phyloP scores from a whole-genome alignment of 495 filamentous ascomycete genomes.

The Letharia lupina region DNA sequence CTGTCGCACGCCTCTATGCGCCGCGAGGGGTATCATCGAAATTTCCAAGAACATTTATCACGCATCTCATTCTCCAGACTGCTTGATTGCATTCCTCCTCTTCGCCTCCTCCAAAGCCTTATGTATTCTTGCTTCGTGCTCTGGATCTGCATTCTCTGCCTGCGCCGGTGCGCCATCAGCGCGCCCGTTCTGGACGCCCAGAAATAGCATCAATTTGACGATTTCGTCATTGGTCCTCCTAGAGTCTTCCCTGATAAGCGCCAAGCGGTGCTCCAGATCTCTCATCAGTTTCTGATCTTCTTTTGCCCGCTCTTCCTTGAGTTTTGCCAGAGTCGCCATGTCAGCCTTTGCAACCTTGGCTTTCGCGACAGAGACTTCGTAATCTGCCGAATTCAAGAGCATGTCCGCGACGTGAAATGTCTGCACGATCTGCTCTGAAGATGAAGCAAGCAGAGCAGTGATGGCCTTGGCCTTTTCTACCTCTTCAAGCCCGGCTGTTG shows the following conservation, averaged over 20 bases:
- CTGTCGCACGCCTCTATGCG: constrained; percentile 4
- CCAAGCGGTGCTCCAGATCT: constrained; percentile 40
- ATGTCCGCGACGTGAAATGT: constrained; percentile 42
- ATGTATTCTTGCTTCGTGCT: constrained; percentile 40
- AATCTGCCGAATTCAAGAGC: constrained; percentile 45
- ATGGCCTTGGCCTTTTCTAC: constrained; percentile 41
- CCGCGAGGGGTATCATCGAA: constrained; percentile 11
- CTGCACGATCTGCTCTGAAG: constrained; percentile 45
- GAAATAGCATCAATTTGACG: constrained; percentile 24
- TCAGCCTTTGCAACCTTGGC: constrained; percentile 42
- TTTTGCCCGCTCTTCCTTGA: constrained; percentile 43
- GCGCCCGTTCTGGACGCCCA: constrained; percentile 40
- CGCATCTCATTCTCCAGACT: constrained; percentile 15
- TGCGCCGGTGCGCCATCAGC: constrained; percentile 29
- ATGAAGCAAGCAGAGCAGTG: constrained; percentile 34
- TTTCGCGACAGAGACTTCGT: constrained; percentile 45
- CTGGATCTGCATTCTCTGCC: constrained; percentile 25
- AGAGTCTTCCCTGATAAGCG: constrained; percentile 26
- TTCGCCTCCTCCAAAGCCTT: constrained; percentile 44
- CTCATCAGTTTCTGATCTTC: constrained; percentile 43
- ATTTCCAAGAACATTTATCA: not conserved
- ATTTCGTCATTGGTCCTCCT: constrained; percentile 28
- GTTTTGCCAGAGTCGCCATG: constrained; percentile 35
- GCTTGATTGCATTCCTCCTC: constrained; percentile 40
- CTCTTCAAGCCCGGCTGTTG: constrained; percentile 39